Conservation (phyloP, 129 eudicot species). For the Flaveria bidentis region DNA sequence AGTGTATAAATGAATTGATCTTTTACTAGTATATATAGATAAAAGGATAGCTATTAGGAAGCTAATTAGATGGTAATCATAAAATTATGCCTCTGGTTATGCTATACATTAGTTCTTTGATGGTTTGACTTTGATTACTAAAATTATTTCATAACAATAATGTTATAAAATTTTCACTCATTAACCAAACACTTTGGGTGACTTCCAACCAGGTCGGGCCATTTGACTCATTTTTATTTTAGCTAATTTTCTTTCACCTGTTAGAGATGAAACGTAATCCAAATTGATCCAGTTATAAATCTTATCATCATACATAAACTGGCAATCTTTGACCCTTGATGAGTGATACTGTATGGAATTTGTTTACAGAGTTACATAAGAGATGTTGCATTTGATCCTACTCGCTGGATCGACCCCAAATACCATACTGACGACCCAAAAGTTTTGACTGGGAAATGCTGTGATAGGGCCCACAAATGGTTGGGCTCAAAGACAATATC, state of each 20-base stretch:
- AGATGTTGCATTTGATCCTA: constrained; percentile 85
- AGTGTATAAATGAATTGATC: too few species aligned
- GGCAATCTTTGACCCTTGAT: not conserved
- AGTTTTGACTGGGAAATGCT: constrained; percentile 55
- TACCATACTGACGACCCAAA: constrained; percentile 51
- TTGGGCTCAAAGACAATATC: constrained; percentile 78
- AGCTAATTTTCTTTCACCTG: not conserved
- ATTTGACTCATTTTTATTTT: not conserved
- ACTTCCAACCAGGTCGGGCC: not conserved
- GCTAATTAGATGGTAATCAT: too few species aligned
- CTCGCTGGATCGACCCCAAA: constrained; percentile 67
- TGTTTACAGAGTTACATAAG: constrained; percentile 64
- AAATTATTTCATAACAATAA: not conserved
- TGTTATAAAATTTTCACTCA: not conserved
- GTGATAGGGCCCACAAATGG: constrained; percentile 94
- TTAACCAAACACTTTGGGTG: not conserved
- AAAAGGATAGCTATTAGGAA: too few species aligned
- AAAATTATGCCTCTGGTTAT: too few species aligned
- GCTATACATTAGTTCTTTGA: too few species aligned
- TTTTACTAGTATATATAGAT: too few species aligned
- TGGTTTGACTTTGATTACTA: not conserved
- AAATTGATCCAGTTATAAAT: not conserved
- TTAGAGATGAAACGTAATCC: not conserved
- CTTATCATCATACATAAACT: not conserved
- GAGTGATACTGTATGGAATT: constrained; percentile 4